Percentiles rank a stretch among this genome's conserved stretches.
Evolutionary conservation across 257 asterid genomes (phyloP).

Genomic region (Nicotiana knightiana): DNA sequence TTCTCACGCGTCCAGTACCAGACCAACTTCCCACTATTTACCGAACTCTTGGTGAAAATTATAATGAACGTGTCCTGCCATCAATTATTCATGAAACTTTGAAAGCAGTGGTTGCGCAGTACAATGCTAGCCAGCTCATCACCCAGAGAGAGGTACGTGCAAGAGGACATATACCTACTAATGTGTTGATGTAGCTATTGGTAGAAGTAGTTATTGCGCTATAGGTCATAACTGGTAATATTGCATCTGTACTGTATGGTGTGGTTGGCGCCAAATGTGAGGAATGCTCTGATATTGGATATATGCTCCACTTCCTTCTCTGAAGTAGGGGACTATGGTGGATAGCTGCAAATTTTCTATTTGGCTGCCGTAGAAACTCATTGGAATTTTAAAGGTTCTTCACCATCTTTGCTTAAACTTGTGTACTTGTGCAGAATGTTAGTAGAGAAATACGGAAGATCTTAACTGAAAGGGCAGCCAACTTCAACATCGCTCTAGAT

Average conservation of each 20-base stretch:
- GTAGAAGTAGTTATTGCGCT: not conserved
- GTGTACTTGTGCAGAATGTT: slow-evolving; percentile 45
- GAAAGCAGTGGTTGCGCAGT: slow-evolving; percentile 89
- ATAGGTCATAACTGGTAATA: not conserved
- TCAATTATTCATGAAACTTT: slow-evolving; percentile 86
- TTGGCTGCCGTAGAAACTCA: not conserved
- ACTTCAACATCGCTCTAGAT: slow-evolving; percentile 83
- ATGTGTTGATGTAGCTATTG: not conserved
- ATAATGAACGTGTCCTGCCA: slow-evolving; percentile 81
- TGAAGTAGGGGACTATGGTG: not conserved
- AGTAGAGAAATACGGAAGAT: slow-evolving; percentile 80
- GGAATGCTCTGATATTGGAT: not conserved
- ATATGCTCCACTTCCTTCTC: not conserved
- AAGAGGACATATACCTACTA: not conserved
- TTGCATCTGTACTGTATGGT: not conserved
- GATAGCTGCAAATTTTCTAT: not conserved
- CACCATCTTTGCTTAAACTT: not conserved
- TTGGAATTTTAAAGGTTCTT: not conserved
- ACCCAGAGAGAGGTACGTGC: slow-evolving; percentile 82
- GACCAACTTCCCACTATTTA: slow-evolving; percentile 81
- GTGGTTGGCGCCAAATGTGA: not conserved
- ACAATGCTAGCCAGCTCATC: slow-evolving; percentile 90
- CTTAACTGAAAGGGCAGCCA: slow-evolving; percentile 72
- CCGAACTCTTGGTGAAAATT: slow-evolving; percentile 79
- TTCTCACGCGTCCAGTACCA: slow-evolving; percentile 84